Evolutionary conservation across 1,284 basidiomycete genomes (phyloP).

Genomic region (Waitea zeae): DNA sequence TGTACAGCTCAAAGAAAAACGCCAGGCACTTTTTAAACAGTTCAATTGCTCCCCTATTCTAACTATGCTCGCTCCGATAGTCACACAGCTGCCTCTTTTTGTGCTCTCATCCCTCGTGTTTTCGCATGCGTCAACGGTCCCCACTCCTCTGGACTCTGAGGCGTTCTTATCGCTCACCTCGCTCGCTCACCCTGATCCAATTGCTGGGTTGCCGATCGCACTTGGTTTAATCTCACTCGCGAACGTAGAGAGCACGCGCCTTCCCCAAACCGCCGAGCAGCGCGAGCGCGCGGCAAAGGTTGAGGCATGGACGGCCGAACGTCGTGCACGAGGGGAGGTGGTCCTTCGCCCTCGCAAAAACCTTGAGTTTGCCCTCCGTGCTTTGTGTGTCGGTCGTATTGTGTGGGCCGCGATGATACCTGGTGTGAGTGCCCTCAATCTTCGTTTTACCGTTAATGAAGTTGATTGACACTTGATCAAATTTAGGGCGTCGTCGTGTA

Average conservation of each 20-base stretch:
- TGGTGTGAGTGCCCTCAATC: constrained; percentile 32
- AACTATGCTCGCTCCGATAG: constrained; percentile 43
- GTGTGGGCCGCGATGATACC: constrained; percentile 63
- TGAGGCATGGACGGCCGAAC: constrained; percentile 22
- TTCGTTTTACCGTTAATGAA: neutral
- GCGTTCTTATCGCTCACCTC: constrained; percentile 58
- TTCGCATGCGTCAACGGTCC: constrained; percentile 33
- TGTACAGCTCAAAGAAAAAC: constrained; percentile 32
- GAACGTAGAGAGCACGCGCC: constrained; percentile 60
- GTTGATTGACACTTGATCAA: too few relatives aligned
- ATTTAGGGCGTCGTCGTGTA: constrained; percentile 60
- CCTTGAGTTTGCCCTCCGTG: constrained; percentile 42
- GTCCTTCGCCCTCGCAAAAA: constrained; percentile 32
- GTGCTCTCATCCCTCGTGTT: constrained; percentile 44
- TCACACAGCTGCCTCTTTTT: constrained; percentile 62
- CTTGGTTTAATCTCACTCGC: constrained; percentile 60
- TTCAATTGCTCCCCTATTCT: constrained; percentile 39
- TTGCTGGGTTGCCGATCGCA: constrained; percentile 47
- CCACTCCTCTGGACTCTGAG: constrained; percentile 55
- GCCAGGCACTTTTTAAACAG: constrained; percentile 37
- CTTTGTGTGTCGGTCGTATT: constrained; percentile 54
- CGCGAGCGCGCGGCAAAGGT: constrained; percentile 29
- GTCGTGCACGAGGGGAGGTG: constrained; percentile 18
- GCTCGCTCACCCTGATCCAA: constrained; percentile 53
- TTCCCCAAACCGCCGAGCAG: constrained; percentile 43